Base-by-base conservation (phyloP, 257 asterid species). In the Penstemon barbatus region DNA sequence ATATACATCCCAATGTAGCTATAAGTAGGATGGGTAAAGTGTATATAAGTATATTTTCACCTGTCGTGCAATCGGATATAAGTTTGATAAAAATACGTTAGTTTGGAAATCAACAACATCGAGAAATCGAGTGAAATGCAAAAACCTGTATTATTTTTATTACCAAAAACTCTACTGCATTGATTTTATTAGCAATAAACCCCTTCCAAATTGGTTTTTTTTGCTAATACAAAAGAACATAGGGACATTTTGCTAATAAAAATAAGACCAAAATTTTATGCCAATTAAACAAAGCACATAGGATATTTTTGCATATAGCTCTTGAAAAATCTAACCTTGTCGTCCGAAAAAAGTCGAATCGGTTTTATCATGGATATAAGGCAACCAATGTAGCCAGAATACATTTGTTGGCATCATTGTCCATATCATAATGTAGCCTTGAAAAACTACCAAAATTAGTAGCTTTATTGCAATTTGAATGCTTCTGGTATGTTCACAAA, bases 321-420 rank as follows among this genome's bases (percentile, higher is more conserved):
- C 33, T 18, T 45, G 63, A 62, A 73, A 62, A 63, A 68, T 42
- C 37, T 5, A 63, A 82, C 85, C 87, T 79, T 79, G 65, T 57
- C 40, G 69, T 46, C 83, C 83, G 3, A 82, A 71, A 62, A 44
- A 83, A 0, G 74, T 65, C 2, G 85, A 74, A 72, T 74, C 73
- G 9, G 77, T 48, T n/a, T 41, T 67, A 10, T 68, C 58, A 71
- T 71, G 71, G 33, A 82, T 66, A 3, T 67, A 15, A 51, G 82
- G 85, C 69, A 77, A 59, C 87, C 87, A 84, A 53, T 82, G 83
- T 57, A 77, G 71, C 75, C 79, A 81, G 59, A 79, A 84, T 52
- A 36, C 38, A 69, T 71, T 71, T 68, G 87, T 82, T 49, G 90
- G 90, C 90, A 82, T 84, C 85, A 84, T 73, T 48, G 75, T 77